phyloP scores from a whole-genome alignment of 768 basidiomycete species.

The Lactarius pseudohatsudake region DNA sequence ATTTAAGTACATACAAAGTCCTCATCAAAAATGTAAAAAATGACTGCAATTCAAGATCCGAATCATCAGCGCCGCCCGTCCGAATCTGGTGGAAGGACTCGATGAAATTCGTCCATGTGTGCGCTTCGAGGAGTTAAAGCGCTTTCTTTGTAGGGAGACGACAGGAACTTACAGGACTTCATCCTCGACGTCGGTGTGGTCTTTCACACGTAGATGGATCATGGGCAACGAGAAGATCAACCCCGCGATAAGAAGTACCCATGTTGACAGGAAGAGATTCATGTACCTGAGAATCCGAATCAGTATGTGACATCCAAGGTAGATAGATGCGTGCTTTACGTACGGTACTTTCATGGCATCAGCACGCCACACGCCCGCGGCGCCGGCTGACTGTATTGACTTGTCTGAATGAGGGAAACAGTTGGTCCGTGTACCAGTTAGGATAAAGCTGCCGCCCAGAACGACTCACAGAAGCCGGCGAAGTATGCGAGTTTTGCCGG shows the following conservation, averaged over 20 bases:
- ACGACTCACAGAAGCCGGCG: slow-evolving; percentile 71
- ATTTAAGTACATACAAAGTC: slow-evolving; percentile 14
- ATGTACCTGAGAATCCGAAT: slow-evolving; percentile 46
- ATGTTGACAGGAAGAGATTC: slow-evolving; percentile 72
- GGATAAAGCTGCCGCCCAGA: background rate
- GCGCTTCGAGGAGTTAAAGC: slow-evolving; percentile 6
- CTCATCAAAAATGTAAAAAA: background rate
- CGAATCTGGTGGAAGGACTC: slow-evolving; percentile 13
- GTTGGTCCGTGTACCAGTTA: background rate
- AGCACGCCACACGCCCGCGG: slow-evolving; percentile 68
- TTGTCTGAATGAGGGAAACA: slow-evolving; percentile 49
- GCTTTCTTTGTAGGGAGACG: background rate
- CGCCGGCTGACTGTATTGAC: slow-evolving; percentile 74
- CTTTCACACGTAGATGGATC: slow-evolving; percentile 68
- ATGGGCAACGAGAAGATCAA: slow-evolving; percentile 69
- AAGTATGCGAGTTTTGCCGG: slow-evolving; percentile 78
- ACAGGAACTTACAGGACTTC: slow-evolving; percentile 48
- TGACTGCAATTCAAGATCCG: background rate
- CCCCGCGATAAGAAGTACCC: slow-evolving; percentile 66
- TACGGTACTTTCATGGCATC: slow-evolving; percentile 64
- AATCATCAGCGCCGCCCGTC: background rate
- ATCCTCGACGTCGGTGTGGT: slow-evolving; percentile 54
- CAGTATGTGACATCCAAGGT: background rate
- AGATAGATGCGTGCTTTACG: slow-evolving; percentile 33
- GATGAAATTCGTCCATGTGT: slow-evolving; percentile 18